Percentiles rank a stretch among this genome's conserved stretches.
Evolutionary conservation across 2,329 filamentous ascomycete genomes (phyloP).

Genomic region (Stachybotrys chartarum): DNA sequence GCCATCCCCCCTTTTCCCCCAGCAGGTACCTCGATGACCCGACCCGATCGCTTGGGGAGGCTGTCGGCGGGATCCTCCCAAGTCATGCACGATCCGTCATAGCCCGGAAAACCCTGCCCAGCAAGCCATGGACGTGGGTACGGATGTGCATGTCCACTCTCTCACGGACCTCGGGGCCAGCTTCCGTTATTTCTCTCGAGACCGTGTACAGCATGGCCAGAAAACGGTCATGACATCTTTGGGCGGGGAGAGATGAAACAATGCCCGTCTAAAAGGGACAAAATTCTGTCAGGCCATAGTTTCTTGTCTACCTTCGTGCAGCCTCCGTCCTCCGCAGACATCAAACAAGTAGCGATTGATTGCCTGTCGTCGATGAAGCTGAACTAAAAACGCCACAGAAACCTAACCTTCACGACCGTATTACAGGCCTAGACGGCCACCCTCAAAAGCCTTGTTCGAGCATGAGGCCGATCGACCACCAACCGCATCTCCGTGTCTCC

Average conservation of each 20-base stretch:
- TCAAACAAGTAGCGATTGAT: neutral
- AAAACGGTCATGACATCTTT: neutral
- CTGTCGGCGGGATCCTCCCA: neutral
- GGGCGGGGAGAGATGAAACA: neutral
- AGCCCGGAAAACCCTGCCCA: neutral
- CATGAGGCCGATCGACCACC: too few relatives aligned
- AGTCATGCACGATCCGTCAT: neutral
- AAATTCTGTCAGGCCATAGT: too few relatives aligned
- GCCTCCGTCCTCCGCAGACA: neutral
- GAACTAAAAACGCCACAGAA: neutral
- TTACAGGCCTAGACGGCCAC: too few relatives aligned
- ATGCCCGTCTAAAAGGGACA: too few relatives aligned
- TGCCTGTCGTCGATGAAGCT: neutral
- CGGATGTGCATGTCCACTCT: neutral
- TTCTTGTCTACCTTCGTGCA: too few relatives aligned
- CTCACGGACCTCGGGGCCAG: neutral
- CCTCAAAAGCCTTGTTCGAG: too few relatives aligned
- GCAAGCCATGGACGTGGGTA: neutral
- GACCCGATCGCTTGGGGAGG: neutral
- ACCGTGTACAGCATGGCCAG: neutral
- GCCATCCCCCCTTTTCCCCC: neutral
- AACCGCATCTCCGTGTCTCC: too few relatives aligned
- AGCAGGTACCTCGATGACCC: neutral
- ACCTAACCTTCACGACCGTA: neutral
- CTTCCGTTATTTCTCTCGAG: neutral